Evolutionary conservation across 1,284 basidiomycete genomes (phyloP), one percentile per base, ranked within the genome.

Genomic region (Trichosporon faecale): DNA sequence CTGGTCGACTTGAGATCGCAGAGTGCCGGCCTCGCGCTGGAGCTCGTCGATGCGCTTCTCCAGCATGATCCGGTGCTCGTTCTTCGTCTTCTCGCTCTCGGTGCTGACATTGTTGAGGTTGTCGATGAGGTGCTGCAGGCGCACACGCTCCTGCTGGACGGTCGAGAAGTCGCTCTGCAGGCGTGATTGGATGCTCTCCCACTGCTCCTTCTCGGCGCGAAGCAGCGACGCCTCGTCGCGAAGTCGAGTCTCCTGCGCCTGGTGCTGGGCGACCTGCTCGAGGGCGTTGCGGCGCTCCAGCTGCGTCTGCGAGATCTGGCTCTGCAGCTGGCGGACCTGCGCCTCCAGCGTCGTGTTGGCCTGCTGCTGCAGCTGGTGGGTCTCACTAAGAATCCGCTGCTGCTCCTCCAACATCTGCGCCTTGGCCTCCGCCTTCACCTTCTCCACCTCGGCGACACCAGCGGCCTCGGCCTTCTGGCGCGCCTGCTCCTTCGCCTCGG

Each of bases 61-160:
- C 35, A 96, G 84, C 18, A 92, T 88, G 25, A 88, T 85, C 14
- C 91, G 87, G 76, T 93, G 91, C 72, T 93, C 94, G 75, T 90
- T 89, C 11, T 90, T 89, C 0, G 91, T 91, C 46, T 89, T 87
- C 78, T 96, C 94, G 16, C 93, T 86, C 77, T 97, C 94, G 68
- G 88, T 88, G 76, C 94, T 92, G 89, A 98, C 94, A 77, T 88
- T 90, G 82, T 94, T 92, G 31, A 95, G 89, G 76, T 92, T 95
- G 27, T 88, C 86, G 87, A 97, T 92, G 21, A 97, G 86, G 78
- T 94, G 92, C 21, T 92, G 89, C 9, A 98, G 85, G 72, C 91
- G 90, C 4, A 91, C 89, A 9, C 93, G 89, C 79, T 98, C 95
- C 74, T 90, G 85, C 6, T 90, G 85, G 1, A 97, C 86, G 1